Evolutionary conservation across 192 early-diverging fungal genomes (phyloP).

Genomic region (Entomortierella lignicola): DNA sequence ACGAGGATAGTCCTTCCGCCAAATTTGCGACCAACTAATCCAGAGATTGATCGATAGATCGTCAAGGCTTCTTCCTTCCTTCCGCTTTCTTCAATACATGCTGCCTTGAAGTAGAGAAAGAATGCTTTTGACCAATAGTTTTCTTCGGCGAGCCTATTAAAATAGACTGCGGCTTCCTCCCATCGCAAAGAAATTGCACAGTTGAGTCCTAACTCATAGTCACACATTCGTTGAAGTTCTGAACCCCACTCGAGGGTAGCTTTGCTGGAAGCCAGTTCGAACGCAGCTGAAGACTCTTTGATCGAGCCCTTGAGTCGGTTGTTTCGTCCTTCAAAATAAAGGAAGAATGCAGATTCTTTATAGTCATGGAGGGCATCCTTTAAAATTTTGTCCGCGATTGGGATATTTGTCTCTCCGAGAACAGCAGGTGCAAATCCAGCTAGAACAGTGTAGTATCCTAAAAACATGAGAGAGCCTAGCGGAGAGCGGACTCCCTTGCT

Average conservation of each 20-base stretch:
- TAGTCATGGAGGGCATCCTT: constrained; percentile 57
- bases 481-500: constrained; percentile 63
- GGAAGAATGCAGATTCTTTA: constrained; percentile 62
- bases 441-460: constrained; percentile 60
- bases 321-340: constrained; percentile 61
- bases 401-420: constrained; percentile 56
- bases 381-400: constrained; percentile 55
- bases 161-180: constrained; percentile 47
- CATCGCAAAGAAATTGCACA: constrained; percentile 58
- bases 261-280: constrained; percentile 51
- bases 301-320: constrained; percentile 60
- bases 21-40: constrained; percentile 58
- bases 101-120: constrained; percentile 59
- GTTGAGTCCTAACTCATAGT: constrained; percentile 62
- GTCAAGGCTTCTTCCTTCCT: constrained; percentile 76
- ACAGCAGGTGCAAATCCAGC: constrained; percentile 62
- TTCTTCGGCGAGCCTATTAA: constrained; percentile 53
- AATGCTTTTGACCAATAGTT: constrained; percentile 62
- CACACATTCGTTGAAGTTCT: constrained; percentile 50
- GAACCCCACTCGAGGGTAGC: constrained; percentile 49
- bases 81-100: constrained; percentile 62
- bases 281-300: constrained; percentile 58
- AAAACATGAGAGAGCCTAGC: constrained; percentile 64
- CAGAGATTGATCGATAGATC: constrained; percentile 67
- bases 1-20: constrained; percentile 56